Evolutionary conservation across 1,139 yeast genomes (phyloP).

Genomic region (Debaryomyces coudertii): DNA sequence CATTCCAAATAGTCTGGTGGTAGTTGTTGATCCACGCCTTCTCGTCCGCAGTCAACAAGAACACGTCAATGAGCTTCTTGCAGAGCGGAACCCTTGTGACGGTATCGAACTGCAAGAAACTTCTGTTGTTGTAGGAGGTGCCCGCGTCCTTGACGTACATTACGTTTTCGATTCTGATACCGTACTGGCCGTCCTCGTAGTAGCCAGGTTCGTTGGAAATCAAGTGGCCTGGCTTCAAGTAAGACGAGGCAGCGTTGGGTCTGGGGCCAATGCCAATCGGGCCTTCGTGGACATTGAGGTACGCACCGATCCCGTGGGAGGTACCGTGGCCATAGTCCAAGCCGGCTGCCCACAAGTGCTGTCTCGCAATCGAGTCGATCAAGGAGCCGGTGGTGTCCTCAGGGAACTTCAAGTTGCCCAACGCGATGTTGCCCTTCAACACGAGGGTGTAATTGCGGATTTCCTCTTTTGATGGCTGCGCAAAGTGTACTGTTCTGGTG

Average conservation of each 20-base stretch:
- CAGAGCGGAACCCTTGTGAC: slow-evolving; percentile 86
- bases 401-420: slow-evolving; percentile 80
- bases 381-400: slow-evolving; percentile 82
- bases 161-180: slow-evolving; percentile 90
- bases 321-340: slow-evolving; percentile 96
- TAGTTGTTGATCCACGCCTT: slow-evolving; percentile 68
- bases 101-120: slow-evolving; percentile 78
- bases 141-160: slow-evolving; percentile 60
- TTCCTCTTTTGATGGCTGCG: slow-evolving; percentile 68
- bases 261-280: slow-evolving; percentile 90
- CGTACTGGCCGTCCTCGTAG: slow-evolving; percentile 90
- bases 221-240: slow-evolving; percentile 72
- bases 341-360: slow-evolving; percentile 81
- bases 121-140: slow-evolving; percentile 49
- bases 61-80: slow-evolving; percentile 27
- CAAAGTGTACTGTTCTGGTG: slow-evolving; percentile 88
- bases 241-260: slow-evolving; percentile 45
- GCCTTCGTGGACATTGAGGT: slow-evolving; percentile 92
- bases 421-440: slow-evolving; percentile 85
- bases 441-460: slow-evolving; percentile 81
- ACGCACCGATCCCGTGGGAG: slow-evolving; percentile 96
- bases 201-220: slow-evolving; percentile 95
- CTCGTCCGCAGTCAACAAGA: slow-evolving; percentile 60
- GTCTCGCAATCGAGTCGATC: slow-evolving; percentile 89
- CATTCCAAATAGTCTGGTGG: slow-evolving; percentile 64